phyloP scores from a whole-genome alignment of 2,329 filamentous ascomycete species.

The Scorias spongiosa region DNA sequence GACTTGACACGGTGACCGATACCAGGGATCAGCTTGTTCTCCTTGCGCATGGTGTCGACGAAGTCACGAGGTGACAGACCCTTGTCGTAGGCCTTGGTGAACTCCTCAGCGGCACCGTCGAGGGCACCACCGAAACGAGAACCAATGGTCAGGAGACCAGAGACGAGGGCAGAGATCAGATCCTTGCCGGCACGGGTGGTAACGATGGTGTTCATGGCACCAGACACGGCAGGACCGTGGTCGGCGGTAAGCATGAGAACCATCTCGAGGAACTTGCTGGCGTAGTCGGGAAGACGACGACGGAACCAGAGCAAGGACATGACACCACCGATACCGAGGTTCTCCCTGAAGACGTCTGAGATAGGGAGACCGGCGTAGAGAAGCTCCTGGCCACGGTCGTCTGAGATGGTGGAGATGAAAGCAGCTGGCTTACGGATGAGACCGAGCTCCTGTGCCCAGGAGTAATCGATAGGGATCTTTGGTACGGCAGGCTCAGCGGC shows the following conservation, averaged over 20 bases:
- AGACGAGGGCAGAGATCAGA: conserved; percentile 85
- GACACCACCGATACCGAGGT: conserved; percentile 98
- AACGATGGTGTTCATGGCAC: conserved; percentile 99
- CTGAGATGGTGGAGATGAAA: conserved; percentile 99
- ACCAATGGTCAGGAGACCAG: conserved; percentile 94
- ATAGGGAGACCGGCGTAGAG: conserved; percentile 99
- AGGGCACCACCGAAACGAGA: conserved; percentile 97
- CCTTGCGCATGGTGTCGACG: conserved; percentile 96
- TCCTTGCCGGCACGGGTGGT: conserved; percentile 99
- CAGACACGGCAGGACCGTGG: conserved; percentile 95
- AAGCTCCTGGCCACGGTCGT: conserved; percentile 98
- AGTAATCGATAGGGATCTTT: conserved; percentile 99
- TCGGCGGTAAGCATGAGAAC: conserved; percentile 99
- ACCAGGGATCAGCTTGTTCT: conserved; percentile 99
- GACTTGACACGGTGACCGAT: conserved; percentile 99
- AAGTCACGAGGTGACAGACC: conserved; percentile 96
- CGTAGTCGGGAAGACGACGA: conserved; percentile 85
- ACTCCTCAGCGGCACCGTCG: conserved; percentile 95
- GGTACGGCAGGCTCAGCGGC: conserved; percentile 80
- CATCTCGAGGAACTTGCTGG: conserved; percentile 99
- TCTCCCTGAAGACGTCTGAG: conserved; percentile 98
- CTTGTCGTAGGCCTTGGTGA: conserved; percentile 96
- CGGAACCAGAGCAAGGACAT: conserved; percentile 99
- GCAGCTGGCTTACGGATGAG: conserved; percentile 99
- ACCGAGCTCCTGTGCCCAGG: conserved; percentile 97